phyloP scores from a whole-genome alignment of 441 rosid genomes.

The Pelargonium australe region DNA sequence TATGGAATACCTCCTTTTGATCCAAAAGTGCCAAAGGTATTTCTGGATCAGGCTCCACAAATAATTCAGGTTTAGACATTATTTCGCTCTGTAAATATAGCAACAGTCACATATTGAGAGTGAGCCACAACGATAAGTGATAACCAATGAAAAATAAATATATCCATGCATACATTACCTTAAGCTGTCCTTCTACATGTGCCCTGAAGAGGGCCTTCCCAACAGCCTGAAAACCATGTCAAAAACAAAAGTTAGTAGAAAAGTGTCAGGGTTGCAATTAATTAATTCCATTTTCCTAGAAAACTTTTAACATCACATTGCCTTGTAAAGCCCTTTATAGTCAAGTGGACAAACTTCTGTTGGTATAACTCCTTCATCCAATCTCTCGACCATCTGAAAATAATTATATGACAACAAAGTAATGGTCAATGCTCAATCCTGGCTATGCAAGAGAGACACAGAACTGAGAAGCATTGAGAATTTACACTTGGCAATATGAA shows the following conservation, averaged over 20 bases:
- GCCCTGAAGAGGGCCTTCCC: constrained; percentile 95
- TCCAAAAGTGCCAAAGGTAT: constrained; percentile 87
- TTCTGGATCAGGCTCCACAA: constrained; percentile 95
- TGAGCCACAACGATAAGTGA: constrained; percentile 7
- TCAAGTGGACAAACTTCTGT: constrained; percentile 71
- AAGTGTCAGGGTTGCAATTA: constrained; percentile 10
- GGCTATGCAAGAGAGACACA: neutral
- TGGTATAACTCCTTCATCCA: constrained; percentile 81
- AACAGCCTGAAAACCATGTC: constrained; percentile 61
- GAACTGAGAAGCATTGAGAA: neutral
- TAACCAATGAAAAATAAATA: constrained; percentile 4
- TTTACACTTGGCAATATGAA: neutral
- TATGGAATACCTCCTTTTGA: constrained; percentile 75
- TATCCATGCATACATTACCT: constrained; percentile 41
- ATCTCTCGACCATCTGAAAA: constrained; percentile 81
- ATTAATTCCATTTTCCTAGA: constrained; percentile 2
- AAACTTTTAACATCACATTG: constrained; percentile 23
- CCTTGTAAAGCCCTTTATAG: constrained; percentile 90
- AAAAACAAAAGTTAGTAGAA: constrained; percentile 16
- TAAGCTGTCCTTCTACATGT: constrained; percentile 93
- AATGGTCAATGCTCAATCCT: neutral
- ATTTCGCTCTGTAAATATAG: constrained; percentile 67
- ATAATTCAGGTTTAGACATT: constrained; percentile 91
- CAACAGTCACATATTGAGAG: constrained; percentile 18
- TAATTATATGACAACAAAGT: constrained; percentile 11